Percentiles rank a stretch among this genome's conserved stretches.
phyloP scores from a whole-genome alignment of 495 filamentous ascomycete genomes.

The Staphylotrichum longicolle region DNA sequence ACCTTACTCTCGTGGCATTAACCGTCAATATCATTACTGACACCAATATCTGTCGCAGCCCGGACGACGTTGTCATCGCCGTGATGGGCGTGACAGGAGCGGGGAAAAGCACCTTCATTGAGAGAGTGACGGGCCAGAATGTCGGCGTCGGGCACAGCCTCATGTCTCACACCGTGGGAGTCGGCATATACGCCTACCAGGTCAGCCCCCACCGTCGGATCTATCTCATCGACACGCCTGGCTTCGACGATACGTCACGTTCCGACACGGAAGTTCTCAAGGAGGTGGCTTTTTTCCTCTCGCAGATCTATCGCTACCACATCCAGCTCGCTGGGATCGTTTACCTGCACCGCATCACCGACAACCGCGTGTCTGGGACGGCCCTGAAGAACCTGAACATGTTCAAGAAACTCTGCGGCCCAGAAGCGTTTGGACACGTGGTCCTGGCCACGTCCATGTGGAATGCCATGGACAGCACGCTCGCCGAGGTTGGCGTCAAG shows the following conservation, averaged over 20 bases:
- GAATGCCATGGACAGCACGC: background rate
- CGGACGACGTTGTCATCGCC: no score
- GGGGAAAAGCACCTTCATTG: no score
- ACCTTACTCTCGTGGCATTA: no score
- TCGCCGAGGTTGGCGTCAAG: no score
- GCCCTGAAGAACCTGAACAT: slow-evolving; percentile 29
- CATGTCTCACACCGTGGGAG: no score
- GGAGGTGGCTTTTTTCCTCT: slow-evolving; percentile 25
- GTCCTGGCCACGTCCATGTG: slow-evolving; percentile 5
- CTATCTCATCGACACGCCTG: slow-evolving; percentile 34
- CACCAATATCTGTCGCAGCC: no score
- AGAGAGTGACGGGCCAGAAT: no score
- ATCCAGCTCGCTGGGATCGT: slow-evolving; percentile 18
- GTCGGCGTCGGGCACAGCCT: no score
- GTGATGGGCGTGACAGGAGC: no score
- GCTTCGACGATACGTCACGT: slow-evolving; percentile 37
- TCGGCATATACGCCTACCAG: no score
- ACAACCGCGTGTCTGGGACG: slow-evolving; percentile 34
- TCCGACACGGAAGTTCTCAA: slow-evolving; percentile 33
- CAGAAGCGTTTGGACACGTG: background rate
- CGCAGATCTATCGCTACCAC: slow-evolving; percentile 18
- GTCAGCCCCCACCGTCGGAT: slow-evolving; percentile 1
- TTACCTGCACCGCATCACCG: slow-evolving; percentile 34
- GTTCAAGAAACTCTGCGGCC: slow-evolving; percentile 34
- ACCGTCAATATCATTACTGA: no score